Evolutionary conservation across 768 basidiomycete genomes (phyloP), one percentile per base, ranked within the genome.

Genomic region (Podaxis sp.): DNA sequence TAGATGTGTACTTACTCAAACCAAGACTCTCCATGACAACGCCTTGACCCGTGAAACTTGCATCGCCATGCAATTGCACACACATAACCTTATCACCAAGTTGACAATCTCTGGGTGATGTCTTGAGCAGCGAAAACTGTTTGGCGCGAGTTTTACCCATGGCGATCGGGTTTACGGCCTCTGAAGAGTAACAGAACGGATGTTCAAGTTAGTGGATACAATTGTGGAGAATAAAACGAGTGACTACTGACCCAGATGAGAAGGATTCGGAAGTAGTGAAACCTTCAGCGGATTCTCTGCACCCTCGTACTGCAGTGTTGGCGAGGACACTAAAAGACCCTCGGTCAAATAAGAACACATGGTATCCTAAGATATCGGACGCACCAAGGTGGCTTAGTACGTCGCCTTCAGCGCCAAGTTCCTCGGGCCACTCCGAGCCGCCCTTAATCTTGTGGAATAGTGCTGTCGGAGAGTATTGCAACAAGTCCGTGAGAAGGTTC

Each of bases 381-480:
- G 5, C 51, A 90, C 89, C 78, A 36, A 96, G 76, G 75, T 96
- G 95, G 68, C 91, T 93, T 62, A 96, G 80, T 1, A 96, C 94
- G 68, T 96, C 95, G 11, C 93, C 95, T 24, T 86, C 85, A 2
- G 83, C 87, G 7, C 81, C 85, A 2, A 89, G 74, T 4, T 83
- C 84, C 63, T 88, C 86, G 0, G 91, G 85, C 24, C 84, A 71
- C 70, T 94, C 93, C 15, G 75, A 82, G 1, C 87, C 89, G 0
- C 93, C 93, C 70, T 87, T 92, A 63, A 95, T 89, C 76, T 96
- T 97, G 72, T 91, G 84, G 72, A 96, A 94, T 15, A 96, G 76
- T 0, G 87, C 85, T 2, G 84, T 79, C 6, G 88, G 84, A 0
- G 88, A 79, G 64, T 81, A 88, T 66, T 85, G 76, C 4, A 96